Evolutionary conservation across 139 green algal species (phyloP).

Genomic region (Edaphochlamys debaryana): DNA sequence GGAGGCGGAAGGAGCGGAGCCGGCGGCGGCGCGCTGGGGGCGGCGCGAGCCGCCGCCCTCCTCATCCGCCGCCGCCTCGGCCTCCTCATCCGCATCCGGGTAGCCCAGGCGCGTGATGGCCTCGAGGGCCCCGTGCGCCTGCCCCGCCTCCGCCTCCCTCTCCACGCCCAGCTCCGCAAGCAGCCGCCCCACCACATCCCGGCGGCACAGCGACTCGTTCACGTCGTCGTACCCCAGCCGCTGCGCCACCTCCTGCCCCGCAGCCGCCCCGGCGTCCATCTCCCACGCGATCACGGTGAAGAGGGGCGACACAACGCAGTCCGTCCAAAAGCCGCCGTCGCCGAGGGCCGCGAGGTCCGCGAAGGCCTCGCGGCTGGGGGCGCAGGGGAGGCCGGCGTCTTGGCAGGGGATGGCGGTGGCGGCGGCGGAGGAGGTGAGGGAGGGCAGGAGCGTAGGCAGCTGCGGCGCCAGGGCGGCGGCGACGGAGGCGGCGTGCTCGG

Average conservation of each 20-base stretch:
- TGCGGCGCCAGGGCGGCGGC: neutral
- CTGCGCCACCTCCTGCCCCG: conserved; percentile 56
- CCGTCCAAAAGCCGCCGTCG: conserved; percentile 67
- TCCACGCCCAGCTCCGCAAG: conserved; percentile 38
- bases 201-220: conserved; percentile 76
- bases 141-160: neutral
- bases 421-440: neutral
- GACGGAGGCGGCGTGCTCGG: neutral
- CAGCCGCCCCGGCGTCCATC: conserved; percentile 30
- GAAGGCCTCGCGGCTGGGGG: conserved; percentile 46
- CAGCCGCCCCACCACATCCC: conserved; percentile 13
- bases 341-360: conserved; percentile 65
- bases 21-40: neutral
- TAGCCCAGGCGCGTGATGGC: conserved; percentile 33
- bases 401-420: neutral
- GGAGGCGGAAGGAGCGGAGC: neutral
- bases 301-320: conserved; percentile 48
- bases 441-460: conserved; percentile 15
- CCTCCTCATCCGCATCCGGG: too few species aligned
- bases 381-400: neutral
- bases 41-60: neutral
- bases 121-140: conserved; percentile 3
- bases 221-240: conserved; percentile 82
- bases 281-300: conserved; percentile 49
- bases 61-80: neutral